Base-by-base conservation (phyloP, 179 eudicot species). In the Patellifolia procumbens region DNA sequence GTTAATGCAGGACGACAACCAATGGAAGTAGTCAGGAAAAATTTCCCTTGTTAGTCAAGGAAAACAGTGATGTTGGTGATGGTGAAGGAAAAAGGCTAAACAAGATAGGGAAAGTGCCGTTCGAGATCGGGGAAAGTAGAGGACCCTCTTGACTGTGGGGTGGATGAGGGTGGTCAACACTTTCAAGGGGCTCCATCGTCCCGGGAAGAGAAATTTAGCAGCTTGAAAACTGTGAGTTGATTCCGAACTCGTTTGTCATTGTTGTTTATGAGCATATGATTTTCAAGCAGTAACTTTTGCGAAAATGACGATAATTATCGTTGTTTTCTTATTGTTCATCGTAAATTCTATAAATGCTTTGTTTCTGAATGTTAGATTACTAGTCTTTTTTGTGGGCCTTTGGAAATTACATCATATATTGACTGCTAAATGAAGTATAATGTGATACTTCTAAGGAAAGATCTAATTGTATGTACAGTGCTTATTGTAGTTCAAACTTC, bases 131-230 rank as follows among this genome's bases (percentile, higher is more conserved):
- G 87, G 63, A 95, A 91, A 83, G 73, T 84, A 68, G 99, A 93
- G 68, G 90, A 84, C 62, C 86, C 87, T 64, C 85, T 87, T 69
- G 99, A 93, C 39, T 88, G 90, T 86, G 97, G 90, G 60, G 89
- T 83, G 73, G 99, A 95, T 78, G 98, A 94, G 77, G 92, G 81
- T 63, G 99, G 93, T 83, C 98, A 90, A 80, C 89, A 87, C 70
- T 90, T 87, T 82, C 98, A 87, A 78, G 99, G 97, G 78, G 73
- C 84, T 68, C 81, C 92, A 34, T 82, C 93, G 28, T 86, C 95
- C 9, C 92, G 99, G 35, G 99, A 95, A 88, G 99, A 95, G 75
- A 95, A 93, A 91, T 96, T 95, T 74, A 91, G 94, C 92, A 93
- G 98, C 86, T 90, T 95, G 62, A 93, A 90, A 83, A 93, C 97